These are phyloP conservation scores for Paratinospora sagittata DNA, from an alignment of 164 flowering plant genomes.

Conservation along the genomic window DNA sequence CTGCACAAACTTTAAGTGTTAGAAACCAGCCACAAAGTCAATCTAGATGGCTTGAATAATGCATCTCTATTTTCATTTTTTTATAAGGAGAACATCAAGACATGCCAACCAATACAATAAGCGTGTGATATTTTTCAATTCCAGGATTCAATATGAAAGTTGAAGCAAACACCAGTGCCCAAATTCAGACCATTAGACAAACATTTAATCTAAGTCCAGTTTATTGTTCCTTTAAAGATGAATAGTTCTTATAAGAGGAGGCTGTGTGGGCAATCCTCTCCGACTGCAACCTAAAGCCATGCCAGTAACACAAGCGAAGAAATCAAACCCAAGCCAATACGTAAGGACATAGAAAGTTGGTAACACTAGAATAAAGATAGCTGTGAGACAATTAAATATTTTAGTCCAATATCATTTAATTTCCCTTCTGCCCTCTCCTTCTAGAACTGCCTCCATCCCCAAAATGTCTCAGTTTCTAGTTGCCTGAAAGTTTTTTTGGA, in stretches of 20 bases:
- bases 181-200: too few relatives aligned
- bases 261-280: too few relatives aligned
- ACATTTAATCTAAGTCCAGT: not conserved
- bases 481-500: too few relatives aligned
- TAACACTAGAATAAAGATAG: not conserved
- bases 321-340: not conserved
- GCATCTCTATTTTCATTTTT: not conserved
- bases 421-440: not conserved
- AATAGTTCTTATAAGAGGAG: too few relatives aligned
- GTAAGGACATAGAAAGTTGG: not conserved
- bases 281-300: too few relatives aligned
- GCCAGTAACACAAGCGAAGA: too few relatives aligned
- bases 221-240: not conserved
- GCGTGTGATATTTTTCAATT: too few relatives aligned
- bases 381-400: not conserved
- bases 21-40: not conserved
- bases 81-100: not conserved
- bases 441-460: not conserved
- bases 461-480: too few relatives aligned
- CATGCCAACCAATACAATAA: not conserved
- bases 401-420: not conserved
- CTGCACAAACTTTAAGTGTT: slow-evolving; percentile 23
- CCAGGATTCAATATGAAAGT: too few relatives aligned
- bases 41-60: not conserved
- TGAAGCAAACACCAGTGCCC: too few relatives aligned